Conservation (phyloP, 768 basidiomycete species). For the Pleurotus tuber-regium region DNA sequence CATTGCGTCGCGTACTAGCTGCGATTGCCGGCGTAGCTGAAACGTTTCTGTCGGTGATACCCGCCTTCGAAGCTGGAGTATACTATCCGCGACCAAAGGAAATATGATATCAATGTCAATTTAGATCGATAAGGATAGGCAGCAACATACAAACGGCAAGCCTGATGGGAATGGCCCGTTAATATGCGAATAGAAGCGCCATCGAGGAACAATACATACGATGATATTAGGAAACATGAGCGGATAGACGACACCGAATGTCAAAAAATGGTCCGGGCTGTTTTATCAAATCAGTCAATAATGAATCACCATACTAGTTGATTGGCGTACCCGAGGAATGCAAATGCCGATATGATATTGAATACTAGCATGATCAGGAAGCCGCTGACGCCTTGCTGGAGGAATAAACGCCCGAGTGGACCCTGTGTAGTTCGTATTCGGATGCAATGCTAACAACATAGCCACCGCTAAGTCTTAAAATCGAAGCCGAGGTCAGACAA, state of each 20-base stretch:
- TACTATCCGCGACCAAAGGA: constrained; percentile 11
- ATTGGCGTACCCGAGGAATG: constrained; percentile 17
- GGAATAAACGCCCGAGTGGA: constrained; percentile 19
- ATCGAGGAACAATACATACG: constrained; percentile 13
- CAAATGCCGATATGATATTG: constrained; percentile 15
- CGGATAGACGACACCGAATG: constrained; percentile 17
- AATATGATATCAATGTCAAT: not conserved
- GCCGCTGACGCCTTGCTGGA: constrained; percentile 20
- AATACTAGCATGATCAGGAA: constrained; percentile 19
- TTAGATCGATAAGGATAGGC: constrained; percentile 3
- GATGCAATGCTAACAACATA: constrained; percentile 20
- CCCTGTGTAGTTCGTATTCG: constrained; percentile 22
- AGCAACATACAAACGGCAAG: constrained; percentile 24
- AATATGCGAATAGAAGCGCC: not conserved
- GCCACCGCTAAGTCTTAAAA: not conserved
- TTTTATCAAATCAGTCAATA: not conserved
- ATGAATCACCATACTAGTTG: not conserved
- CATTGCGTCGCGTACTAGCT: constrained; percentile 17
- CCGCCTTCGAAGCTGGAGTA: constrained; percentile 17
- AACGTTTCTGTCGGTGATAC: constrained; percentile 17
- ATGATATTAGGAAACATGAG: constrained; percentile 21
- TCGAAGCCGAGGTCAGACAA: not conserved
- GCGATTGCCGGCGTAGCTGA: constrained; percentile 15
- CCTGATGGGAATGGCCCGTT: constrained; percentile 11
- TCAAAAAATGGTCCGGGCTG: constrained; percentile 14